Conservation (phyloP, 2,329 filamentous ascomycete genomes). For the Ophiostoma ulmi region DNA sequence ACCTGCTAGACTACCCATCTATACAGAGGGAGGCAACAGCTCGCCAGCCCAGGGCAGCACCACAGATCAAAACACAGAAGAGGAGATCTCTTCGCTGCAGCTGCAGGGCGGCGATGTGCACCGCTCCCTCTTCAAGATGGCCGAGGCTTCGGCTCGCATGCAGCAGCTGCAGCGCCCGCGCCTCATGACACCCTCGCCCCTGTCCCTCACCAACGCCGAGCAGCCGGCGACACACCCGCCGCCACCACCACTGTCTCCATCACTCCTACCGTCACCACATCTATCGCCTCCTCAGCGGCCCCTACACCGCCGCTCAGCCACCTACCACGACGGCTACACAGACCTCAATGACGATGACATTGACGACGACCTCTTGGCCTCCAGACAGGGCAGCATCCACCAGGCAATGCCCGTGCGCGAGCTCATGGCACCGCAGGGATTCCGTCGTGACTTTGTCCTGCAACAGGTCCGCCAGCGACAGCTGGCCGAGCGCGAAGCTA, state of each 20-base stretch:
- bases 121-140: slow-evolving; percentile 68
- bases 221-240: background rate
- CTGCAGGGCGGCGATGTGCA: slow-evolving; percentile 75
- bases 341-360: background rate
- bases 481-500: slow-evolving; percentile 35
- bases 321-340: slow-evolving; percentile 35
- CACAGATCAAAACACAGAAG: background rate
- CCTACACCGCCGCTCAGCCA: slow-evolving; percentile 51
- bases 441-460: slow-evolving; percentile 45
- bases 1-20: background rate
- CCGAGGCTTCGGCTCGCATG: slow-evolving; percentile 50
- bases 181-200: slow-evolving; percentile 17
- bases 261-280: background rate
- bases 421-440: slow-evolving; percentile 44
- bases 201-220: slow-evolving; percentile 11
- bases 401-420: slow-evolving; percentile 29
- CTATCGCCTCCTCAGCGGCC: background rate
- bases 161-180: slow-evolving; percentile 29
- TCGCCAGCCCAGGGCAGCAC: background rate
- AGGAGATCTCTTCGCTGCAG: slow-evolving; percentile 48
- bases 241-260: background rate
- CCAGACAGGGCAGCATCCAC: background rate
- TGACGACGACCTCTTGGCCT: background rate
- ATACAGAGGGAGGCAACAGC: background rate
- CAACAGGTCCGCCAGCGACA: slow-evolving; percentile 32